Base-by-base conservation (phyloP, 192 early-diverging fungal species). In the Glomus cerebriforme region DNA sequence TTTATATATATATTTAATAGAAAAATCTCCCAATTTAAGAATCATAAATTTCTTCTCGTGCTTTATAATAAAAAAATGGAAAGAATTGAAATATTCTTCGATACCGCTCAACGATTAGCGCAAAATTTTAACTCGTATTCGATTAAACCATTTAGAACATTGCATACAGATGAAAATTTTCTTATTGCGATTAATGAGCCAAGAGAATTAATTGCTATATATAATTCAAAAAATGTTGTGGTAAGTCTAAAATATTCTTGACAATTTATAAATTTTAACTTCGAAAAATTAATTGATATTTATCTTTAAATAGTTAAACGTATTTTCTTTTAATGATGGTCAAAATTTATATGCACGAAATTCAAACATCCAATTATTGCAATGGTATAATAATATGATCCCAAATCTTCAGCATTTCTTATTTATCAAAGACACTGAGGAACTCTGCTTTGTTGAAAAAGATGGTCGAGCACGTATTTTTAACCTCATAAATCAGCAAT, bases 151-250 rank as follows among this genome's bases (percentile, higher is more conserved):
- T 27, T 47, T 13, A 71, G 29, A 26, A 71, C 29, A 27, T 29
- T 47, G 43, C 15, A 2, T 47, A 2, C 19, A 7, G 39, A 45
- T 15, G 34, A 19, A 17, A 49, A 71, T 49, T 71, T 43, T 29
- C 17, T 49, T 8, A 47, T 71, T 29, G 39, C 74, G 29, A 22
- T 77, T 47, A 77, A 77, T 65, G 43, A 65, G 15, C 27, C 75
- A 24, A 77, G 35, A 65, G n/a, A 37, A 17, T 59, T 80, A 65
- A 80, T 75, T 65, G 79, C 73, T 4, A 64, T 73, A 26, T 63
- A 80, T 64, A 24, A 77, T 64, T 29, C 24, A 54, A 54, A 54
- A 54, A 17, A 54, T 22, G 49, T 22, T 54, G n/a, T 22, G 77
- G 17, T 58, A 37, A 27, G 59, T 24, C 1, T 9, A 62, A 37